phyloP scores from a whole-genome alignment of 2,329 filamentous ascomycete genomes.

The Penicillium sp. region DNA sequence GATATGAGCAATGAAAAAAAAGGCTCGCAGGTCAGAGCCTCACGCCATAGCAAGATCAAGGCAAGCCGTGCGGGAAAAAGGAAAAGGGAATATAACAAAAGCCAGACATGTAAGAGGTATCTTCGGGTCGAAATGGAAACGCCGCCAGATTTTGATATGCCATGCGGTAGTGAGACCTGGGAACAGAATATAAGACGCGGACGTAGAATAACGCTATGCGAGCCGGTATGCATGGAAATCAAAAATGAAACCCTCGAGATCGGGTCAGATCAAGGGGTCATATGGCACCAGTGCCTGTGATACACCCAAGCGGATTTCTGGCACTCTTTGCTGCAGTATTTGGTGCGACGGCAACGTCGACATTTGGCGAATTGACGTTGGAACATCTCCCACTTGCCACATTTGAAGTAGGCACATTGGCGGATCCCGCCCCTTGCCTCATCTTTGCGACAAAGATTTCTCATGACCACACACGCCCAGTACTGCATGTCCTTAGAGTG shows the following conservation, averaged over 20 bases:
- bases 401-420: constrained; percentile 97
- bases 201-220: constrained; percentile 40
- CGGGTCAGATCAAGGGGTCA: constrained; percentile 37
- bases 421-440: constrained; percentile 91
- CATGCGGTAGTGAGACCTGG: constrained; percentile 35
- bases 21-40: constrained; percentile 5
- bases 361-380: constrained; percentile 98
- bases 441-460: constrained; percentile 97
- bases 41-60: constrained; percentile 7
- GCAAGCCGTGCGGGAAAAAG: constrained; percentile 7
- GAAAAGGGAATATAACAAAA: constrained; percentile 12
- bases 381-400: constrained; percentile 97
- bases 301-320: constrained; percentile 99
- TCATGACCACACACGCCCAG: constrained; percentile 98
- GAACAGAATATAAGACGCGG: constrained; percentile 27
- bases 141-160: constrained; percentile 41
- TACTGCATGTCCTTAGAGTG: constrained; percentile 98
- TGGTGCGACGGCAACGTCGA: constrained; percentile 90
- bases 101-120: constrained; percentile 40
- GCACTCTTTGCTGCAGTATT: constrained; percentile 99
- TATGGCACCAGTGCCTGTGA: constrained; percentile 91
- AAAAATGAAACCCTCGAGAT: constrained; percentile 28
- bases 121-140: constrained; percentile 38
- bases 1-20: constrained; percentile 12
- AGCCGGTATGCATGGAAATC: constrained; percentile 38